A percentile compares a stretch with the other conserved stretches of the same genome.
These are phyloP conservation scores for Komagataella ulmi DNA, from an alignment of 805 yeast genomes.

Conservation along the genomic window DNA sequence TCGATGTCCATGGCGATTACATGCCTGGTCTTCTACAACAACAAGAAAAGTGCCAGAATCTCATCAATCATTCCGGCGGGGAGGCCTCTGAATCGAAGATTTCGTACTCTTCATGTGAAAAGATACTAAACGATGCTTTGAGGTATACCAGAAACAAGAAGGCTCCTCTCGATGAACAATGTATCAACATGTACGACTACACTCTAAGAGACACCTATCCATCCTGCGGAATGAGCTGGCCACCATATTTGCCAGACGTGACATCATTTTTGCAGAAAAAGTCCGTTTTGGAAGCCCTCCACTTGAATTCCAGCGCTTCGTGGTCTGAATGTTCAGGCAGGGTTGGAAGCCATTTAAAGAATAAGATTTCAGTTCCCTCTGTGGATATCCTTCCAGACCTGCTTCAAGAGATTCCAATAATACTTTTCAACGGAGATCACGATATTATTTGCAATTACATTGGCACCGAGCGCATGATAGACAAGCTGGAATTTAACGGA, in stretches of 20 bases:
- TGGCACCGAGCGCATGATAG: slow-evolving; percentile 61
- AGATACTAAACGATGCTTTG: slow-evolving; percentile 26
- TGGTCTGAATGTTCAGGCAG: slow-evolving; percentile 74
- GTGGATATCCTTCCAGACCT: slow-evolving; percentile 55
- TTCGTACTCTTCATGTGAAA: slow-evolving; percentile 20
- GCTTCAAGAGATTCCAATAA: slow-evolving; percentile 42
- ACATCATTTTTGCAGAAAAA: slow-evolving; percentile 33
- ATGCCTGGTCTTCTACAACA: slow-evolving; percentile 28
- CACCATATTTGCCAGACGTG: slow-evolving; percentile 40
- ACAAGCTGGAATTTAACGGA: slow-evolving; percentile 54
- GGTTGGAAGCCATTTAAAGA: slow-evolving; percentile 41
- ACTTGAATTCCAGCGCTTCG: slow-evolving; percentile 21
- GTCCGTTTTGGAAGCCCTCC: slow-evolving; percentile 35
- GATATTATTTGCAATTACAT: slow-evolving; percentile 80
- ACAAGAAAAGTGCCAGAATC: slow-evolving; percentile 50
- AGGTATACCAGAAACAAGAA: slow-evolving; percentile 13
- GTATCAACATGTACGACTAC: slow-evolving; percentile 78
- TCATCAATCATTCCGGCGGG: slow-evolving; percentile 19
- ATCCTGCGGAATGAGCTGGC: slow-evolving; percentile 90
- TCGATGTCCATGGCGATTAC: slow-evolving; percentile 19
- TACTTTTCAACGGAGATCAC: slow-evolving; percentile 76
- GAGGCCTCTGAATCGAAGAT: slow-evolving; percentile 10
- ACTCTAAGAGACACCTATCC: slow-evolving; percentile 64
- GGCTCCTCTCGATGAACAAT: slow-evolving; percentile 27
- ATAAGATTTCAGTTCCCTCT: slow-evolving; percentile 43